Base-by-base conservation (phyloP, 257 asterid species). In the Echites panduratus region DNA sequence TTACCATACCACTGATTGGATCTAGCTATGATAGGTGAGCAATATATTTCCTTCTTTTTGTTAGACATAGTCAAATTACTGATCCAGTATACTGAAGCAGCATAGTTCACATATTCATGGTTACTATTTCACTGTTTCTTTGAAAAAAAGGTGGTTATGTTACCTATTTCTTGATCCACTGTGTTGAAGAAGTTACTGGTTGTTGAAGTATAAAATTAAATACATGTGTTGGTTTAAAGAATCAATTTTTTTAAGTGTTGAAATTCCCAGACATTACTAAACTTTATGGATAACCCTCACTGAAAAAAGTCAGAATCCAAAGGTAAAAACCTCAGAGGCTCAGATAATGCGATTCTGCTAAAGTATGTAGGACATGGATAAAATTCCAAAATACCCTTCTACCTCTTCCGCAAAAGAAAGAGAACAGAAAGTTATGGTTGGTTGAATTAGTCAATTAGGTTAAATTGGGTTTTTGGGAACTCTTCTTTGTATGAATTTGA, bases 1-100 rank as follows among this genome's bases (percentile, higher is more conserved):
- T 94, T 45, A 94, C 98, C 52, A 94, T 91, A 79, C 99, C 99
- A 35, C 81, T 92, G 43, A 95, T 92, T 44, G 99, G 99, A 45
- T 95, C 99, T 6, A 89, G 87, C 88, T 95, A 95, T 69, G 97
- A 95, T 67, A 95, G 98, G 98, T 94, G 76, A 79, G 59, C 81
- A 32, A 10, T 58, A 5, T 48, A 1, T 59, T 7, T 16, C 72
- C 59, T 48, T 40, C 41, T 63, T 65, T n/a, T 50, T n/a, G 24
- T 27, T 17, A 49, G 53, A 59, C 59, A 41, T 38, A 27, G 70
- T 13, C 29, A 35, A 19, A 38, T 64, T 29, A 24, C 53, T 52
- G 43, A 14, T 70, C 53, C n/a, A 29, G 45, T 35, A n/a, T 49
- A 5, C 45, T 3, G 32, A 26, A 57, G 47, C 58, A 13, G 26